Conservation (phyloP, 495 filamentous ascomycete species). For the Neurospora africana region DNA sequence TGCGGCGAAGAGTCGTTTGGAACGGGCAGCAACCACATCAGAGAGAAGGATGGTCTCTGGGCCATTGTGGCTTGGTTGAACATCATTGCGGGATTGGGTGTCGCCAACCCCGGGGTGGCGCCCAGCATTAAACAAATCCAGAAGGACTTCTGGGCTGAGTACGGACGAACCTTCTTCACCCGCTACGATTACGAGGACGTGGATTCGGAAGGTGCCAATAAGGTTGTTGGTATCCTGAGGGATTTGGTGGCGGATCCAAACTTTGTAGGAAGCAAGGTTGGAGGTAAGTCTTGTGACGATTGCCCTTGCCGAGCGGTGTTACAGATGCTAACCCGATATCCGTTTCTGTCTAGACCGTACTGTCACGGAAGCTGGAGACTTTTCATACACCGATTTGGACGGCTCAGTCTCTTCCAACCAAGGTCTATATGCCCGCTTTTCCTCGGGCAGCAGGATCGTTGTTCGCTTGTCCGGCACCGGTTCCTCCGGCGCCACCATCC, state of each 20-base stretch:
- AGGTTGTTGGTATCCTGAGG: constrained; percentile 68
- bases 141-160: constrained; percentile 92
- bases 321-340: constrained; percentile 1
- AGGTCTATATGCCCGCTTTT: constrained; percentile 89
- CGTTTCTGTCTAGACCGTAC: constrained; percentile 46
- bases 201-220: constrained; percentile 78
- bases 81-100: constrained; percentile 89
- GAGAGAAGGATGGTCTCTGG: constrained; percentile 98
- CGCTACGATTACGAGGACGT: constrained; percentile 97
- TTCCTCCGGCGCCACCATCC: constrained; percentile 88
- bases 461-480: constrained; percentile 91
- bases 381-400: constrained; percentile 93
- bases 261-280: constrained; percentile 74
- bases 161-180: constrained; percentile 97
- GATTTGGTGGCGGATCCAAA: constrained; percentile 53
- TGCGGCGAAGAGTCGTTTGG: constrained; percentile 98
- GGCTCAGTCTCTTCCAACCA: constrained; percentile 93
- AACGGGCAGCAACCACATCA: constrained; percentile 97
- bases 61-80: constrained; percentile 96
- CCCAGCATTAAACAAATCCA: constrained; percentile 94
- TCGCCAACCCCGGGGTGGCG: constrained; percentile 59
- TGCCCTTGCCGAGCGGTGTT: background rate
- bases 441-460: constrained; percentile 87
- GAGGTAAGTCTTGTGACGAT: constrained; percentile 36
- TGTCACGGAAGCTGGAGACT: constrained; percentile 83